Base-by-base conservation (phyloP, 2,329 filamentous ascomycete species). In the Truncatella angustata region DNA sequence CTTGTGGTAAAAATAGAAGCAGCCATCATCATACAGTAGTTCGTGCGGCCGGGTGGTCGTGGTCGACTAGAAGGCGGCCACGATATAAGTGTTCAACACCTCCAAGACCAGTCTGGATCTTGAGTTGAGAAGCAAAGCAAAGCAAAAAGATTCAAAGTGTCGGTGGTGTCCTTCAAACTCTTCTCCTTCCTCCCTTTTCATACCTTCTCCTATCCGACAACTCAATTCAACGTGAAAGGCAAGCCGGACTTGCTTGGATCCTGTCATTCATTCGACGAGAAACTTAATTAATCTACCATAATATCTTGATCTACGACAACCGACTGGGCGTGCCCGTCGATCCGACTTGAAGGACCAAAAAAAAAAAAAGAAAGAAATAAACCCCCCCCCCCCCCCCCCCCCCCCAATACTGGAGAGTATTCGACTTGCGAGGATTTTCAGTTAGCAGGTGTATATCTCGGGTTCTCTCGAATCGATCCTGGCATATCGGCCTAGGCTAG, bases 171-270 rank as follows among this genome's bases (percentile, higher is more conserved):
- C 66, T 68, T 65, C 64, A 66, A 68, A 63, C 70, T 64, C 61
- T 60, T 62, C 60, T 60, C 57, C 62, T 59, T 61, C 62, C 61
- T 63, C 62, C 66, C 64, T 64, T 63, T 62, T 61, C 60, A 61
- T 55, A 54, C 60, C 61, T 56, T 61, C 60, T 61, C 63, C 58
- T 59, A 57, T 43, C 58, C 63, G 46, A 48, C 40, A 54, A 59
- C 56, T 72, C 60, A 68, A 67, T 58, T 55, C 54, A 60, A 56
- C 57, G 70, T 73, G 66, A 73, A 74, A 70, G 68, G 77, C 79
- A 82, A 83, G 79, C 80, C 66, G 80, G 80, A 72, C 80, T 84
- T 82, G 79, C 78, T 78, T 70, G 65, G 67, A 77, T 72, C 73
- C 71, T 72, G 71, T 73, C 77, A 74, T 71, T 80, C 75, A 70